Evolutionary conservation across 257 asterid genomes (phyloP).

Genomic region (Salvia splendens): DNA sequence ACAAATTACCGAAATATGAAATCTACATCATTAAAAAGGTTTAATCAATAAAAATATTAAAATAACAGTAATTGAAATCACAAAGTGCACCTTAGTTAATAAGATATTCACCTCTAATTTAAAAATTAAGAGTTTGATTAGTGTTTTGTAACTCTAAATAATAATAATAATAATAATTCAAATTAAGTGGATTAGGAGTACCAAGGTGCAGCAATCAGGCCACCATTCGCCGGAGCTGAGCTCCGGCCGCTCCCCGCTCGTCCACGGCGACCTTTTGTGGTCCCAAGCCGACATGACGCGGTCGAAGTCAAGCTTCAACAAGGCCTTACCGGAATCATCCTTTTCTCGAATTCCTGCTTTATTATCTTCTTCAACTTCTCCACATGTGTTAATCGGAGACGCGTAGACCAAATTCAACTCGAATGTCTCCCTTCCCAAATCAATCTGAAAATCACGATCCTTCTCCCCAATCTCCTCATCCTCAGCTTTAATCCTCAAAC

Average conservation of each 20-base stretch:
- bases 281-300: constrained; percentile 76
- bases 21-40: too few relatives aligned
- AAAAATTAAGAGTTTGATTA: too few relatives aligned
- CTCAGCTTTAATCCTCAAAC: constrained; percentile 43
- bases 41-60: too few relatives aligned
- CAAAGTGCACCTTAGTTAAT: too few relatives aligned
- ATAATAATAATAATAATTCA: too few relatives aligned
- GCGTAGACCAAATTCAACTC: constrained; percentile 55
- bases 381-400: constrained; percentile 38
- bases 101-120: too few relatives aligned
- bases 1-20: too few relatives aligned
- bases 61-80: too few relatives aligned
- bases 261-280: constrained; percentile 67
- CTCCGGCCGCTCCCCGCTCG: constrained; percentile 68
- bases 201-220: constrained; percentile 65
- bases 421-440: constrained; percentile 44
- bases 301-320: constrained; percentile 66
- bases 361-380: constrained; percentile 31
- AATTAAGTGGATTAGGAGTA: constrained; percentile 13
- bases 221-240: constrained; percentile 49
- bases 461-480: constrained; percentile 30
- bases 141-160: too few relatives aligned
- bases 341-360: constrained; percentile 9
- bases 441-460: background rate
- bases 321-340: constrained; percentile 29